Evolutionary conservation across 2,329 filamentous ascomycete species (phyloP), one percentile per base, ranked within the genome.

Genomic region (Arthrobotrys pseudoclavata): DNA sequence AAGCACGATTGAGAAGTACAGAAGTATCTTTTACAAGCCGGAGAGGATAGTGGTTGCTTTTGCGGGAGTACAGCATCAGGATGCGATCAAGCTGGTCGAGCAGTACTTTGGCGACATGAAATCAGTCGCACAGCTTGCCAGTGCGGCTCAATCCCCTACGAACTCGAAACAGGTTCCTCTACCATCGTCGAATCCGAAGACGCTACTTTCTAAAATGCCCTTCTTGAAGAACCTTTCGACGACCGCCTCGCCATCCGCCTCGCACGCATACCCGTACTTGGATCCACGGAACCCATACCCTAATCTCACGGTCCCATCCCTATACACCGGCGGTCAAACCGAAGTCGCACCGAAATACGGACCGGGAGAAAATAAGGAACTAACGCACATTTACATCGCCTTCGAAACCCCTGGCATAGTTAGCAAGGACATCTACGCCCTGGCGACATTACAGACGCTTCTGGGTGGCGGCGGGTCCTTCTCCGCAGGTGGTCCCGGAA

Each of bases 391-490:
- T 81, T 94, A 98, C 85, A 88, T 99, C 80, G 94, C 94, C 72
- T 98, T 99, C 82, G 96, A 99, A 86, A 94, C 94, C 26, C 89
- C 97, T 1, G 93, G 95, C 64, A 96, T 99, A 82, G 90, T 89
- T 22, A 95, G 92, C 1, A 90, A 93, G 12, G 95, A 98, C 83
- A 97, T 99, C 82, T 99, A 98, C 85, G 94, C 96, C 18, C 90
- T 98, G 52, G 96, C 96, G 5, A 97, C 95, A 0, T 87, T 99
- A 0, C 96, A 98, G 84, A 98, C 94, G 0, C 91, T 99, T 9
- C 92, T 99, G 37, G 96, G 96, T 72, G 96, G 96, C 57, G 96
- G 96, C 60, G 96, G 96, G 24, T 97, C 94, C 69, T 99, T 99
- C 86, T 97, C 93, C 15, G 96, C 96, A 67, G 96, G 96, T 81